Base-by-base conservation (phyloP, 352 stramenopile genomes). In the Globisporangium recalcitrans region DNA sequence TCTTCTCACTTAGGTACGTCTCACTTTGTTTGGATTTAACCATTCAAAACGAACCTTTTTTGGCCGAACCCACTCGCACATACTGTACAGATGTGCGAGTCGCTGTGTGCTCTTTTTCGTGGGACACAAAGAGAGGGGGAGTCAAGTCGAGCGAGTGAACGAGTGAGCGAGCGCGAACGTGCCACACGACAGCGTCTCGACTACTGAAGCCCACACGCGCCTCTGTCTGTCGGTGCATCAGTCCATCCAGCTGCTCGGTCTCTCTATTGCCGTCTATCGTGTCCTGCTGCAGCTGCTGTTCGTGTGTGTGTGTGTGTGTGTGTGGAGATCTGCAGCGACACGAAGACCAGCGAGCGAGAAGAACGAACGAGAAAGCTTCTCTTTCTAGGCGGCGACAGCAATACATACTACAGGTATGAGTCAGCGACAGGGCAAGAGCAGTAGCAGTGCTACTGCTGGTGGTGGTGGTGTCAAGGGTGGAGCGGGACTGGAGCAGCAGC, bases 381-480 rank as follows among this genome's bases (percentile, higher is more conserved):
- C 16, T 14, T 36, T 16, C 21, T 38, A 40, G 27, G 14, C 47
- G 24, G 21, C 9, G 27, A 32, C 14, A 31, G 48, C 49, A 6
- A 4, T 6, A 40, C 14, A 38, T 10, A 55, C 19, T n/a, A 40
- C 13, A 40, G 8, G 3, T 26, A 65, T 65, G 60, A 65, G 60
- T 38, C 60, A 65, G 21, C 58, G 55, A 36, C 31, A 42, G 51
- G 51, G 51, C 51, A 56, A 29, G 19, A 42, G 38, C n/a, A 60
- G 32, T 26, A 32, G 38, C 34, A 40, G 13, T 22, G 34, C 29
- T 40, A 27, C 34, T 13, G 56, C 46, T 14, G 34, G n/a, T n/a
- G 40, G 48, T 14, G 36, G 36, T n/a, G 16, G 38, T 5, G 38
- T n/a, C 38, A 44, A n/a, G n/a, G n/a, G n/a, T n/a, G 38, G 38